Base-by-base conservation (phyloP, 2,329 filamentous ascomycete species). In the Arthrobotrys iridis region DNA sequence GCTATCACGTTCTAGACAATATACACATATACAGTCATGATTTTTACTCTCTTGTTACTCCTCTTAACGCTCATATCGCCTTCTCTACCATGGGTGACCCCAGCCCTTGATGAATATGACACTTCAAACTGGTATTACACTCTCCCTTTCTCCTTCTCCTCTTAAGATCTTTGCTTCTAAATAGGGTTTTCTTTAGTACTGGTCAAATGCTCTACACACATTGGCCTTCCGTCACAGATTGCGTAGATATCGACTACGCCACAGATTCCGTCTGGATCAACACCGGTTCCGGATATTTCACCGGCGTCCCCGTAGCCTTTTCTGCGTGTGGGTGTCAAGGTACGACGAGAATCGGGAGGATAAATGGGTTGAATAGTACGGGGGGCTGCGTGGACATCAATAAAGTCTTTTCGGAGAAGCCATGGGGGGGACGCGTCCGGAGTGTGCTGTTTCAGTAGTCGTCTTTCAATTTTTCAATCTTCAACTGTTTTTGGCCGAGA, bases 191-290 rank as follows among this genome's bases (percentile, higher is more conserved):
- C n/a, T n/a, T n/a, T n/a, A n/a, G 71, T 15, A 68, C 71, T 6
- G 71, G 71, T 4, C 28, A 63, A 15, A 63, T 75, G 57, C 48
- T 68, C 10, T 75, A 63, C 30, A 75, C 71, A 6, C 71, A 75
- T 30, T 68, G 71, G 71, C 71, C 71, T 3, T 68, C 63, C 20
- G 57, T 75, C 20, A 48, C 55, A 0, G 71, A 75, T 41, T 68
- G 71, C 57, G 64, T 75, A 33, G 57, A 75, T 10, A 45, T 75
- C 10, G 71, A 75, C 63, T 75, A 68, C 48, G 22, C 7, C 24
- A 75, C 71, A 6, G 28, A 64, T 15, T 75, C 71, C 3, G 15
- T 52, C 1, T 75, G 37, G 37, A 63, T 75, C 24, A 68, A 75
- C 24, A 45, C 71, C 1, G 71, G 63, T 8, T 46, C 37, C 2